Base-by-base conservation (phyloP, 345 rosid species). In the Eucalyptus grandis region DNA sequence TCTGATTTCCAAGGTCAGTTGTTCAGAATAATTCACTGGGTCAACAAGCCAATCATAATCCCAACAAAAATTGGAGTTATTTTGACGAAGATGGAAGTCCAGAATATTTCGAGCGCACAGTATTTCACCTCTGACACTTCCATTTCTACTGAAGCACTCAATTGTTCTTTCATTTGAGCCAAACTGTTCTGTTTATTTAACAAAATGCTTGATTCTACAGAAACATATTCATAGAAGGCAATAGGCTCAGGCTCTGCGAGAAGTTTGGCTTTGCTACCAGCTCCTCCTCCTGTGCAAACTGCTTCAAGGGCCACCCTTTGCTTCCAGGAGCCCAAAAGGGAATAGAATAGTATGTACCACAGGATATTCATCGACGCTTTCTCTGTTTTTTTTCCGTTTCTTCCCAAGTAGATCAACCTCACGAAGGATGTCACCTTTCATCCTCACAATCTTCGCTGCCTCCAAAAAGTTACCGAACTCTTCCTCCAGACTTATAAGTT, bases 301-400 rank as follows among this genome's bases (percentile, higher is more conserved):
- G 91, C 91, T 93, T 91, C 44, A 93, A 90, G 15, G 94, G 95
- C 95, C 96, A 95, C 24, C 94, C 96, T 49, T 62, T 82, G 90
- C 91, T 86, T 89, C 92, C 91, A 34, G 69, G 54, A 34, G 87
- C 88, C 96, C 95, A 95, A 7, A 7, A 95, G 92, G 77, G 96
- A 94, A 87, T 50, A 89, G 46, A 89, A 88, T 80, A 93, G 47
- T 27, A 94, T 89, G 90, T 86, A 90, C 89, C 90, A 90, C 8
- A 95, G 89, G 67, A 92, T 83, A 11, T 92, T 91, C 82, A 46
- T 86, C 3, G 58, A n/a, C 60, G 65, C 88, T 46, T 46, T 49
- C 58, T 7, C 37, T 86, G 88, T 49, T 19, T 49, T 19, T 49
- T 46, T 19, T 53, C 40, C 14, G 22, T 43, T 43, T 54, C 58